Evolutionary conservation across 169 alveolate genomes (phyloP), one percentile per base, ranked within the genome.

Genomic region (Plasmodium adleri): DNA sequence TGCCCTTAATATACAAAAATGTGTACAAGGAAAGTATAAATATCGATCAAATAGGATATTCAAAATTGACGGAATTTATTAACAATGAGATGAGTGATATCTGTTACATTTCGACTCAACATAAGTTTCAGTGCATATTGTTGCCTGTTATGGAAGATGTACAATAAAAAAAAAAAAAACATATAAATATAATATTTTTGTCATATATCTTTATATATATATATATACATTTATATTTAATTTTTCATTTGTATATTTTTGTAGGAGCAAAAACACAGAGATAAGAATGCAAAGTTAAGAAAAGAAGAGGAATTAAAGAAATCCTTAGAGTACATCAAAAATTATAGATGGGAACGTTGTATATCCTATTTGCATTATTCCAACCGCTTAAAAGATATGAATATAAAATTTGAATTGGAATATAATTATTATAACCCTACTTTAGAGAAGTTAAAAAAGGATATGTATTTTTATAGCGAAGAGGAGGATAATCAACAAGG

Each of bases 51-150:
- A 70, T 76, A 45, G 96, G 96, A 59, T 93, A 93, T 32, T 70
- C 88, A 22, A 93, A 93, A 70, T 66, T 93, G n/a, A 75, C 94
- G 1, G 96, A 93, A 70, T 93, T 93, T 64, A 91, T 93, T 20
- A 87, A 71, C 26, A 59, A 72, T 28, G 95, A 93, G 54, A 63
- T 93, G 58, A 90, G 93, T 9, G 92, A 71, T 43, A 87, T 92
- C 13, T 72, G 75, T 26, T 63, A 91, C 49, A 90, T 72, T 63
- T 74, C 71, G 9, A 76, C 89, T 0, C 89, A 76, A 10, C 89
- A 76, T 28, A 76, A 76, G 24, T 76, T 76, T 32, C 89, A 76
- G 20, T 76, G 89, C 67, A 76, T 76, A 49, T 43, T 76, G 7
- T 32, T 76, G 22, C 89, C 89, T 28, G 78, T 76, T 17, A 63